Evolutionary conservation across 768 basidiomycete species (phyloP), one percentile per base, ranked within the genome.

Genomic region (Mycena latifolia): DNA sequence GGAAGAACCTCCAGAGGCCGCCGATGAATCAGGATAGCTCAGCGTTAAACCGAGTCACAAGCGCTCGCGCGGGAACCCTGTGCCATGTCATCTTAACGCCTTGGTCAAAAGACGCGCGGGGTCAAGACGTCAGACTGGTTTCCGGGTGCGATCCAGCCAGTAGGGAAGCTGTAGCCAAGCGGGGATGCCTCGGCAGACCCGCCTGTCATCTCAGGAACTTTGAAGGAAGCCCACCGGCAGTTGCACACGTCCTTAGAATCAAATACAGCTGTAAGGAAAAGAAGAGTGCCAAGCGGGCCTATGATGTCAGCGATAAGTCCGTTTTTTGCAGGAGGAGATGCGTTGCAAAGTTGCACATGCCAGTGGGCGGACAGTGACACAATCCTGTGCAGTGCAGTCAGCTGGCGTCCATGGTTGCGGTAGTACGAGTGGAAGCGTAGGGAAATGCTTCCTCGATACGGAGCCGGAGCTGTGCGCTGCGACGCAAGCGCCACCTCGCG

Each of bases 391-490:
- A 39, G 33, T 35, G 41, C 41, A 43, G 41, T 43, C 41, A 43
- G 41, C 41, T 43, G 41, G 37, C 41, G 41, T 43, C 41, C 41
- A 43, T 43, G 41, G 41, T 43, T 43, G 41, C n/a, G 41, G 48
- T 35, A 6, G 50, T 14, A 35, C 18, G 22, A 24, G 22, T 28
- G 27, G 41, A 33, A 29, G 55, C 45, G 27, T 14, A 6, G 33
- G 33, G n/a, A n/a, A n/a, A n/a, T n/a, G n/a, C n/a, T n/a, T n/a
- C 48, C 55, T 55, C 28, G 55, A 58, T 48, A 48, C 46, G 27
- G 27, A 50, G 22, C 5, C 48, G 14, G 27, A 48, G 47, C 27
- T 12, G 47, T 25, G 27, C 37, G 8, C 33, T 35, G 6, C 14
- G 22, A 4, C 43, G 43, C 37, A 37, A 47, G 46, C 46, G 46